Percentiles rank a stretch among this genome's conserved stretches.
Evolutionary conservation across 768 basidiomycete species (phyloP).

Genomic region (Hericium coralloides): DNA sequence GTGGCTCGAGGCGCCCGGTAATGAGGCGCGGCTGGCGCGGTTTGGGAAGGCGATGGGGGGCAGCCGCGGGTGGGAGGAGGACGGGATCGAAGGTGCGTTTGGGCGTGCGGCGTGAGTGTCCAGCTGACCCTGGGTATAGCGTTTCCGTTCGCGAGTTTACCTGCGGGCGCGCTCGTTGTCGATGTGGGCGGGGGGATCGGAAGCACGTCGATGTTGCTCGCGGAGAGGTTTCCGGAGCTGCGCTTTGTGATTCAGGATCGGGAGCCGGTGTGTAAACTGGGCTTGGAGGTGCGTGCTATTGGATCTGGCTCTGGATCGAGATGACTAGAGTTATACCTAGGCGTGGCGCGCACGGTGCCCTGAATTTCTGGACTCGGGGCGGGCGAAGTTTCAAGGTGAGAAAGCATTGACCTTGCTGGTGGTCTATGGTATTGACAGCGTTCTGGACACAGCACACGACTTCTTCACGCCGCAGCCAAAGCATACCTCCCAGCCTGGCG

Average conservation of each 20-base stretch:
- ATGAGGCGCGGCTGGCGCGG: slow-evolving; percentile 40
- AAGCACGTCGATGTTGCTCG: slow-evolving; percentile 33
- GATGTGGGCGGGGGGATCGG: slow-evolving; percentile 68
- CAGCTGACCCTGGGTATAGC: slow-evolving; percentile 27
- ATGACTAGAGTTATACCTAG: slow-evolving; percentile 1
- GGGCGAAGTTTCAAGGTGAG: slow-evolving; percentile 13
- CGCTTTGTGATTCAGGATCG: slow-evolving; percentile 28
- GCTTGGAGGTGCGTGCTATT: slow-evolving; percentile 19
- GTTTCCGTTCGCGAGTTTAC: slow-evolving; percentile 44
- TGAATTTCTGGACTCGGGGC: slow-evolving; percentile 11
- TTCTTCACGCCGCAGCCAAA: slow-evolving; percentile 56
- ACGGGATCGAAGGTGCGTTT: background rate
- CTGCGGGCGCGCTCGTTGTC: slow-evolving; percentile 39
- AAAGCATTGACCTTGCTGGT: background rate
- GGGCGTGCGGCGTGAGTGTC: background rate
- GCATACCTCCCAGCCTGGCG: slow-evolving; percentile 35
- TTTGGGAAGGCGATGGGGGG: slow-evolving; percentile 75
- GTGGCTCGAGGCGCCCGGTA: slow-evolving; percentile 60
- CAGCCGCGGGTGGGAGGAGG: slow-evolving; percentile 57
- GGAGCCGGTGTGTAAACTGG: slow-evolving; percentile 43
- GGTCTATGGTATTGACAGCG: background rate
- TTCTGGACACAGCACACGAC: slow-evolving; percentile 45
- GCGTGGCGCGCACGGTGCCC: slow-evolving; percentile 13
- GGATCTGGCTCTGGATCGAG: background rate
- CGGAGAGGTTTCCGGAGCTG: slow-evolving; percentile 27